Conservation (phyloP, 2,329 filamentous ascomycete genomes). For the Aspergillus puulaauensis region DNA sequence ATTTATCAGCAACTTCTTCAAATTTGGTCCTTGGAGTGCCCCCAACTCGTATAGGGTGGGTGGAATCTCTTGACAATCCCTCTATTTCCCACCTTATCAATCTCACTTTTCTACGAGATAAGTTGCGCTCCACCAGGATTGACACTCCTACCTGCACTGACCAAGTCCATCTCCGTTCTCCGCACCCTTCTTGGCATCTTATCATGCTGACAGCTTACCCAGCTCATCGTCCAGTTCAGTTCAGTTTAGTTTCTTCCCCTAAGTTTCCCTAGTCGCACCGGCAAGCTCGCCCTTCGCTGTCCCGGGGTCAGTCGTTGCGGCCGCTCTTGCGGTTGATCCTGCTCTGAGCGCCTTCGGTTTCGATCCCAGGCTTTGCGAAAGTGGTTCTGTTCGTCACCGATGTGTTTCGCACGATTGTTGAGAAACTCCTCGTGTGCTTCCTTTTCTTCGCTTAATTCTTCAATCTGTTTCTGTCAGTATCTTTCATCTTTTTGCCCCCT, state of each 20-base stretch:
- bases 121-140: background rate
- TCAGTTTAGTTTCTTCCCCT: background rate
- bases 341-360: conserved; percentile 25
- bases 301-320: background rate
- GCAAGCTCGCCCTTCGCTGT: conserved; percentile 2
- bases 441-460: conserved; percentile 33
- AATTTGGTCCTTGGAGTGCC: background rate
- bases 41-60: background rate
- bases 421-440: conserved; percentile 33
- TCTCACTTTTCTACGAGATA: background rate
- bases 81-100: conserved; percentile 1
- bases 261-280: conserved; percentile 9
- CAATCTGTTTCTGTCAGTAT: conserved; percentile 22
- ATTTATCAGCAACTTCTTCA: background rate
- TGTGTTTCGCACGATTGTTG: conserved; percentile 30
- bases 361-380: conserved; percentile 36
- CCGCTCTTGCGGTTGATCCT: conserved; percentile 8
- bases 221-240: background rate
- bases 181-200: background rate
- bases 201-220: background rate
- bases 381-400: conserved; percentile 32
- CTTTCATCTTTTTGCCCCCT: background rate
- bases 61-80: background rate
- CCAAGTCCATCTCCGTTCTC: background rate
- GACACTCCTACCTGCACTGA: background rate